Evolutionary conservation across 2,329 filamentous ascomycete genomes (phyloP).

Genomic region (Venturiaceae sp.): DNA sequence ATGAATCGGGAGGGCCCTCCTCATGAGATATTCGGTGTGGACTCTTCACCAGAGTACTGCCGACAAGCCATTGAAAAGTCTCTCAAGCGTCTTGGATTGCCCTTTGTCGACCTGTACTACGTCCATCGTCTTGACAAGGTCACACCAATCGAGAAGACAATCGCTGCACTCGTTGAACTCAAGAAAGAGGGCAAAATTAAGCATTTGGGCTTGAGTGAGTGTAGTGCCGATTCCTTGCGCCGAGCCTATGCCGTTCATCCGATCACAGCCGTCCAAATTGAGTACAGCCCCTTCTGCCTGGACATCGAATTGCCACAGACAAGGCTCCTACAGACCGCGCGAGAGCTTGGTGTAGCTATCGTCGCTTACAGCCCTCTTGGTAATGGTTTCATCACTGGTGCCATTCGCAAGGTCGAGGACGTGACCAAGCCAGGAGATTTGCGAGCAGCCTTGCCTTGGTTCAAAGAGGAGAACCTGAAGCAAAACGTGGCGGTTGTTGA

Average conservation of each 20-base stretch:
- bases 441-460: constrained; percentile 38
- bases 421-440: constrained; percentile 37
- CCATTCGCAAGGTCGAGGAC: constrained; percentile 35
- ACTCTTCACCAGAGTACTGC: constrained; percentile 19
- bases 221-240: constrained; percentile 39
- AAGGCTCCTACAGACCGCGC: constrained; percentile 41
- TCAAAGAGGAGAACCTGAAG: constrained; percentile 41
- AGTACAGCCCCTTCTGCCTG: constrained; percentile 45
- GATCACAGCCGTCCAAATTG: constrained; percentile 43
- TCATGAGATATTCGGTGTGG: constrained; percentile 20
- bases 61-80: constrained; percentile 5
- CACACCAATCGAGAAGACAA: constrained; percentile 38
- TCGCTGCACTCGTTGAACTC: constrained; percentile 37
- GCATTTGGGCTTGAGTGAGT: constrained; percentile 46
- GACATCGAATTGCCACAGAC: constrained; percentile 44
- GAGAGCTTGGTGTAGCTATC: constrained; percentile 47
- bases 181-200: constrained; percentile 47
- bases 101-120: constrained; percentile 32
- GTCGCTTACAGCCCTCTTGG: constrained; percentile 52
- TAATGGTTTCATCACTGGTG: constrained; percentile 46
- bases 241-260: constrained; percentile 41
- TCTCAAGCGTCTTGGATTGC: constrained; percentile 2
- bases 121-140: constrained; percentile 31
- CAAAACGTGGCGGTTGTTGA: constrained; percentile 48
- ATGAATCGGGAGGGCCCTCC: background rate